Conservation (phyloP, 164 flowering plant species). For the Taxillus chinensis region DNA sequence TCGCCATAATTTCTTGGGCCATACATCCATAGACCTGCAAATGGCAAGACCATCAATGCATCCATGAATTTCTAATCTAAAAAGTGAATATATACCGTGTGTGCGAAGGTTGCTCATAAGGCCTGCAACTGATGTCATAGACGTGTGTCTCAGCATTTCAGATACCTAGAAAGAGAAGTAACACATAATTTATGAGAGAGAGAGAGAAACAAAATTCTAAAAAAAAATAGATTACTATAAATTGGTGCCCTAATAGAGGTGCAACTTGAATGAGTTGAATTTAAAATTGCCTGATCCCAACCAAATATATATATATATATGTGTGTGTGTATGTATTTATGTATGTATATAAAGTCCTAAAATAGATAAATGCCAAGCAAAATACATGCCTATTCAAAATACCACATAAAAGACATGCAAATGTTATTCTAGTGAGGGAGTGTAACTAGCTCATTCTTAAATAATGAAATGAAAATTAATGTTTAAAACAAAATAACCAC, state of each 20-base stretch:
- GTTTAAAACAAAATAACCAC: no score
- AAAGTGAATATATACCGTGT: slow-evolving; percentile 39
- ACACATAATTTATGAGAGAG: neutral
- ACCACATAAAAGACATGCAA: no score
- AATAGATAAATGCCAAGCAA: no score
- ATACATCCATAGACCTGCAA: neutral
- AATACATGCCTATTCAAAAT: no score
- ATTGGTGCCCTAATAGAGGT: neutral
- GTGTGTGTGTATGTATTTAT: no score
- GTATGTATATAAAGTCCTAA: no score
- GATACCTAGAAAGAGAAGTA: slow-evolving; percentile 35
- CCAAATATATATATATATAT: no score
- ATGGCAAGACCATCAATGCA: neutral
- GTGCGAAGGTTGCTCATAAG: slow-evolving; percentile 66
- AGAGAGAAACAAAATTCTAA: neutral
- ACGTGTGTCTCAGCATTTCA: slow-evolving; percentile 53
- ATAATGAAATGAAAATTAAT: no score
- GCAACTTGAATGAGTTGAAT: no score
- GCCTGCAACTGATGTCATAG: slow-evolving; percentile 40
- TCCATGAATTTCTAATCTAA: neutral
- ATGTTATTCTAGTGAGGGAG: no score
- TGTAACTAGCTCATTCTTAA: no score
- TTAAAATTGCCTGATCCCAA: no score
- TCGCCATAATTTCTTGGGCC: neutral
- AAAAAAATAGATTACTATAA: neutral